Evolutionary conservation across 768 basidiomycete genomes (phyloP).

Genomic region (Phylloporus scabripes): DNA sequence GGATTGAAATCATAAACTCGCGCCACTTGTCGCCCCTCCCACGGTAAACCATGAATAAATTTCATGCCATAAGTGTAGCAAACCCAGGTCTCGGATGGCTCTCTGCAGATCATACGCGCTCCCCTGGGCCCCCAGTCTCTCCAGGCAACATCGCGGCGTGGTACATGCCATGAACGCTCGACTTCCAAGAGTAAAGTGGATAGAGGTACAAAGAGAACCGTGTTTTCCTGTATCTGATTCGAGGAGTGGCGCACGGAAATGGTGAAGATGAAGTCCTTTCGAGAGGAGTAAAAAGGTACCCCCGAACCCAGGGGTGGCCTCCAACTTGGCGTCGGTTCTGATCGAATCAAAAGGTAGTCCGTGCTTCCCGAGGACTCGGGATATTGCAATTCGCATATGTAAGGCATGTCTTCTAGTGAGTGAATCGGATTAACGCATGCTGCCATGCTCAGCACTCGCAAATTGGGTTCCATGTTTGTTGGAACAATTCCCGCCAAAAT

Average conservation of each 20-base stretch:
- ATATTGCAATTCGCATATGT: conserved; percentile 24
- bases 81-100: conserved; percentile 31
- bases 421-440: neutral
- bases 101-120: conserved; percentile 27
- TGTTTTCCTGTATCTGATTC: conserved; percentile 7
- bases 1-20: conserved; percentile 33
- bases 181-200: conserved; percentile 28
- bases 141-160: conserved; percentile 22
- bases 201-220: conserved; percentile 28
- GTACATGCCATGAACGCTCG: conserved; percentile 5
- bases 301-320: conserved; percentile 4
- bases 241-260: conserved; percentile 19
- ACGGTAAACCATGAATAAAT: conserved; percentile 24
- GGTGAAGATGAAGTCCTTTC: conserved; percentile 30
- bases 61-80: conserved; percentile 34
- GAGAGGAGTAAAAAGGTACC: conserved; percentile 21
- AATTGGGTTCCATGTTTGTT: conserved; percentile 1
- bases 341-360: conserved; percentile 27
- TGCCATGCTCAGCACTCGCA: conserved; percentile 20
- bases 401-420: conserved; percentile 13
- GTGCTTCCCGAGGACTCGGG: conserved; percentile 16
- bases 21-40: conserved; percentile 17
- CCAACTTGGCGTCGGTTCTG: conserved; percentile 31
- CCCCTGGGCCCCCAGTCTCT: conserved; percentile 28
- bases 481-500: conserved; percentile 19